These are phyloP conservation scores for Moelleriella libera DNA, from an alignment of 2,329 filamentous ascomycete genomes.

Conservation along the genomic window DNA sequence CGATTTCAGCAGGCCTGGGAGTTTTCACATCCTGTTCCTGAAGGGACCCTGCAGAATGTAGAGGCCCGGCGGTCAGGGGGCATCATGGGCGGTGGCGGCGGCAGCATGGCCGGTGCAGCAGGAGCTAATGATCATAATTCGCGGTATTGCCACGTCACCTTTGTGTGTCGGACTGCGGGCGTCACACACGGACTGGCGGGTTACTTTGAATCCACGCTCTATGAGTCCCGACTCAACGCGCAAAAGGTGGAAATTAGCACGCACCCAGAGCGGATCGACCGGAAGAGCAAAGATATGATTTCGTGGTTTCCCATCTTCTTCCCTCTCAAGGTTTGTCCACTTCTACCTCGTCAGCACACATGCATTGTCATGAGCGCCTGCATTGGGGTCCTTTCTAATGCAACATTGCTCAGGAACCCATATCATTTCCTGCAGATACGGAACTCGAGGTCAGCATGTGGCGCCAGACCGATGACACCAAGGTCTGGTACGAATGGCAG, in stretches of 20 bases:
- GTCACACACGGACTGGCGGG: slow-evolving; percentile 84
- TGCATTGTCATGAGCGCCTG: no score
- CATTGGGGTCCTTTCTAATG: neutral
- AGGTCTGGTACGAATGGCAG: slow-evolving; percentile 98
- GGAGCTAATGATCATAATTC: slow-evolving; percentile 87
- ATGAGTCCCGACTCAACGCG: slow-evolving; percentile 36
- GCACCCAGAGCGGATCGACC: slow-evolving; percentile 79
- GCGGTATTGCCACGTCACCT: slow-evolving; percentile 63
- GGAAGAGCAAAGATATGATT: slow-evolving; percentile 95
- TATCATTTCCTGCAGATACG: slow-evolving; percentile 71
- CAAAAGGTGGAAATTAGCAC: slow-evolving; percentile 75
- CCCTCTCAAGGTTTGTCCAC: slow-evolving; percentile 59
- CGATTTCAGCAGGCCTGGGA: slow-evolving; percentile 69
- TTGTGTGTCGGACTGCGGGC: slow-evolving; percentile 64
- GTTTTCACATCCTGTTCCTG: slow-evolving; percentile 62
- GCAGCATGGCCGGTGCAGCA: slow-evolving; percentile 60
- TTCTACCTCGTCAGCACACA: neutral
- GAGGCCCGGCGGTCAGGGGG: slow-evolving; percentile 47
- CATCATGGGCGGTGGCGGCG: slow-evolving; percentile 51
- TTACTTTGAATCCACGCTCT: slow-evolving; percentile 95
- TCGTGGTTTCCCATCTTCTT: slow-evolving; percentile 99
- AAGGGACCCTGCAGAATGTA: slow-evolving; percentile 38
- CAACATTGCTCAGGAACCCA: slow-evolving; percentile 46
- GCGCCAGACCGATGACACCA: slow-evolving; percentile 86
- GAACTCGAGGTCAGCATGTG: slow-evolving; percentile 90